These are phyloP conservation scores for Fraxinus sp. DNA, from an alignment of 305 asterid species.

Conservation along the genomic window DNA sequence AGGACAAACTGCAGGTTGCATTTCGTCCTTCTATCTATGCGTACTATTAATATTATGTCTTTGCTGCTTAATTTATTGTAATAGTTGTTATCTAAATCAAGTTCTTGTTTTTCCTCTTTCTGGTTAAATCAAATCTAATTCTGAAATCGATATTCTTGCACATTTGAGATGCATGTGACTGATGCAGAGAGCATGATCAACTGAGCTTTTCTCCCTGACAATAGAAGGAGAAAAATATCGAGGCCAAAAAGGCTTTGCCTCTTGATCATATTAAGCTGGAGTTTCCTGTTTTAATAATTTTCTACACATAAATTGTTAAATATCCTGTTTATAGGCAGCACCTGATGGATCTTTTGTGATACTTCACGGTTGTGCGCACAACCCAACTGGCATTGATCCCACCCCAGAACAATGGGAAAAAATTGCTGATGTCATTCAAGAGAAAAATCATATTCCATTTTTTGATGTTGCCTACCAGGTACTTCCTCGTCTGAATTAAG, in stretches of 20 bases:
- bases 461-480: conserved; percentile 99
- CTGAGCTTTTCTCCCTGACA: conserved; percentile 1
- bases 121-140: neutral
- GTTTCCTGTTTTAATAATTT: conserved; percentile 3
- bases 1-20: neutral
- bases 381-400: conserved; percentile 99
- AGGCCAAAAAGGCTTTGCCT: conserved; percentile 6
- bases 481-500: conserved; percentile 15
- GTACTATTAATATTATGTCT: neutral
- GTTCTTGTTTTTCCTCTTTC: conserved; percentile 7
- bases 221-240: neutral
- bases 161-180: conserved; percentile 11
- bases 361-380: conserved; percentile 98
- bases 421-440: conserved; percentile 88
- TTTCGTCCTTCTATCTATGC: neutral
- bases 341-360: conserved; percentile 91
- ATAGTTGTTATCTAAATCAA: conserved; percentile 1
- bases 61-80: neutral
- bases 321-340: conserved; percentile 60
- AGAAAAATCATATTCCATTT: conserved; percentile 87
- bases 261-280: neutral
- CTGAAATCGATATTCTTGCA: neutral
- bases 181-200: neutral
- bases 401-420: conserved; percentile 86
- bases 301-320: conserved; percentile 4